phyloP scores from a whole-genome alignment of 1,139 yeast species.

The Pichia inconspicua region DNA sequence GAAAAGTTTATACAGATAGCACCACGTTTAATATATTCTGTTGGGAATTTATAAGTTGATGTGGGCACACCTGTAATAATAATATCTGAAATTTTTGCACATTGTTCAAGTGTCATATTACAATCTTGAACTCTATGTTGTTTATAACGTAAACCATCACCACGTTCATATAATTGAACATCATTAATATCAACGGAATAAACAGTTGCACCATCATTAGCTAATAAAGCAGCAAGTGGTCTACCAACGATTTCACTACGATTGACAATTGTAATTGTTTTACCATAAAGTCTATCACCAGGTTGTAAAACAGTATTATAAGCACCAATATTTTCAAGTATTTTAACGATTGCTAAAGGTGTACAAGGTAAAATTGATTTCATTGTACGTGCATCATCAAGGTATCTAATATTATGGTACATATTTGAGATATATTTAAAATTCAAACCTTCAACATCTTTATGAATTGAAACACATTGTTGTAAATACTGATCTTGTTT shows the following conservation, averaged over 20 bases:
- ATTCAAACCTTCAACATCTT: constrained; percentile 94
- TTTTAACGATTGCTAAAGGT: constrained; percentile 89
- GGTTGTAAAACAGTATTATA: constrained; percentile 75
- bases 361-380: constrained; percentile 94
- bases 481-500: constrained; percentile 92
- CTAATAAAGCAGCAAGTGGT: constrained; percentile 90
- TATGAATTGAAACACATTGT: constrained; percentile 77
- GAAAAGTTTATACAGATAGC: constrained; percentile 88
- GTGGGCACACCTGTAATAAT: constrained; percentile 94
- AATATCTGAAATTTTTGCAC: constrained; percentile 76
- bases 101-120: constrained; percentile 48
- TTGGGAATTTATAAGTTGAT: constrained; percentile 74
- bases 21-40: constrained; percentile 72
- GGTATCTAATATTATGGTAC: constrained; percentile 82
- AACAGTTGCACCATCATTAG: constrained; percentile 96
- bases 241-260: constrained; percentile 96
- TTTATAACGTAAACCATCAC: constrained; percentile 75
- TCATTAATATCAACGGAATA: constrained; percentile 85
- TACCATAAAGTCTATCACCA: constrained; percentile 90
- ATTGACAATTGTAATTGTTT: constrained; percentile 81
- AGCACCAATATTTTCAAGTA: constrained; percentile 80
- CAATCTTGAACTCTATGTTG: constrained; percentile 76
- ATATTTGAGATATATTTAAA: constrained; percentile 86
- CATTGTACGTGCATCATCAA: constrained; percentile 55
- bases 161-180: constrained; percentile 86